Conservation (phyloP, 176 grass and related monocot genomes). For the Typha latifolia region DNA sequence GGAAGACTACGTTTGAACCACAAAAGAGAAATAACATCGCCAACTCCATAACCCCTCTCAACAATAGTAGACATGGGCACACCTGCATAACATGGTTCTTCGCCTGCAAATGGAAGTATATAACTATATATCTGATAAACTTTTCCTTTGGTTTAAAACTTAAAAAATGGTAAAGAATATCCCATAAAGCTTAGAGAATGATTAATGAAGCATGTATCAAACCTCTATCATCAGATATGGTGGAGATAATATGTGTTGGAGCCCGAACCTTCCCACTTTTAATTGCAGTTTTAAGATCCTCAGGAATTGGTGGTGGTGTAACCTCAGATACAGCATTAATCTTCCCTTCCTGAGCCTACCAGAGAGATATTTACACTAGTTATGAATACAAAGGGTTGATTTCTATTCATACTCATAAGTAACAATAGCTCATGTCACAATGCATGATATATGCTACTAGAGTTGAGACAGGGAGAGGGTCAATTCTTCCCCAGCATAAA, state of each 20-base stretch:
- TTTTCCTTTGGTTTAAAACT: not conserved
- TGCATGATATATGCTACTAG: not conserved
- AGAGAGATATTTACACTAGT: slow-evolving; percentile 9
- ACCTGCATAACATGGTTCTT: slow-evolving; percentile 96
- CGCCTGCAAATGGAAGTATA: slow-evolving; percentile 47
- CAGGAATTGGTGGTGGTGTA: slow-evolving; percentile 82
- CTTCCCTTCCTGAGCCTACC: slow-evolving; percentile 82
- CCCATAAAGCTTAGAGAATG: not conserved
- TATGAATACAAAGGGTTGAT: not conserved
- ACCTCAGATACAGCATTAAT: slow-evolving; percentile 69
- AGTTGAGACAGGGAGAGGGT: not conserved
- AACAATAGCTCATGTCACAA: not conserved
- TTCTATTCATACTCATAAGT: not conserved
- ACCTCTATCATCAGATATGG: slow-evolving; percentile 99
- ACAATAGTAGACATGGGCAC: slow-evolving; percentile 99
- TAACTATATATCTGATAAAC: slow-evolving; percentile 14
- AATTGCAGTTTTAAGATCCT: slow-evolving; percentile 92
- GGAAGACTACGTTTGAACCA: slow-evolving; percentile 99
- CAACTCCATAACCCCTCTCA: slow-evolving; percentile 85
- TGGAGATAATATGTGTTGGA: slow-evolving; percentile 98
- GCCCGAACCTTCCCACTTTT: slow-evolving; percentile 98
- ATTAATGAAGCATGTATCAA: slow-evolving; percentile 27
- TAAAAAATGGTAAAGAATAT: not conserved
- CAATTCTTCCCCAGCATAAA: not conserved
- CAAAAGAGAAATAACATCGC: slow-evolving; percentile 98